These are phyloP conservation scores for Zostera marina DNA, from an alignment of 116 monocot genomes.

Conservation along the genomic window DNA sequence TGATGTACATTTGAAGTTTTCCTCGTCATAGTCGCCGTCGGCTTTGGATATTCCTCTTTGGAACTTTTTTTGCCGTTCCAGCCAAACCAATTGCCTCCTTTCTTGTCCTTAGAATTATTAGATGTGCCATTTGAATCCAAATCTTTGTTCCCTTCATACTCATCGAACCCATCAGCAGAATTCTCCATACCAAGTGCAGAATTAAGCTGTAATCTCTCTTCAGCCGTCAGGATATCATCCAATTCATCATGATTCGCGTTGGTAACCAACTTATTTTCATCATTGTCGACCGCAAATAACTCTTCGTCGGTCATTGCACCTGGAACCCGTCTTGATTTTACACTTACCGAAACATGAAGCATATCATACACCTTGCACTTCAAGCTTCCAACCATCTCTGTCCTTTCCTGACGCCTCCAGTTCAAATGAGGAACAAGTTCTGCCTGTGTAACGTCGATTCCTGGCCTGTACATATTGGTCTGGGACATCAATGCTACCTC, in stretches of 20 bases:
- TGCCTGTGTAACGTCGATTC: conserved; percentile 72
- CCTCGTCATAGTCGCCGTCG: too few species aligned
- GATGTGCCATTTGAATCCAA: conserved; percentile 28
- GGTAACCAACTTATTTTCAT: conserved; percentile 32
- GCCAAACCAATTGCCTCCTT: conserved; percentile 65
- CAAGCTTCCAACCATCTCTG: conserved; percentile 53
- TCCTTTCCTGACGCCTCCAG: conserved; percentile 65
- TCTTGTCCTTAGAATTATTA: conserved; percentile 60
- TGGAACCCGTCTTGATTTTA: conserved; percentile 92
- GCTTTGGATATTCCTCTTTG: conserved; percentile 14
- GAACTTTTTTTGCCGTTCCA: conserved; percentile 51
- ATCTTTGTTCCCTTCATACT: conserved; percentile 28
- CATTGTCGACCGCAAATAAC: conserved; percentile 59
- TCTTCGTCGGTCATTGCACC: conserved; percentile 98
- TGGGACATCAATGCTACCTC: conserved; percentile 72
- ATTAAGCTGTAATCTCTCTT: conserved; percentile 81
- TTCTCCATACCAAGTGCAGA: conserved; percentile 59
- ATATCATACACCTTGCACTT: conserved; percentile 71
- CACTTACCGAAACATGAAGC: conserved; percentile 52
- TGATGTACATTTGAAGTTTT: too few species aligned
- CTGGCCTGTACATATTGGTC: conserved; percentile 78
- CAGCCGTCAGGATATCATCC: conserved; percentile 80
- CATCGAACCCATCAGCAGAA: conserved; percentile 12
- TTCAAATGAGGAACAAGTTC: conserved; percentile 63
- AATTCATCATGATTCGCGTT: conserved; percentile 32